phyloP scores from a whole-genome alignment of 1,284 basidiomycete genomes.

The Cutaneotrichosporon sp. region DNA sequence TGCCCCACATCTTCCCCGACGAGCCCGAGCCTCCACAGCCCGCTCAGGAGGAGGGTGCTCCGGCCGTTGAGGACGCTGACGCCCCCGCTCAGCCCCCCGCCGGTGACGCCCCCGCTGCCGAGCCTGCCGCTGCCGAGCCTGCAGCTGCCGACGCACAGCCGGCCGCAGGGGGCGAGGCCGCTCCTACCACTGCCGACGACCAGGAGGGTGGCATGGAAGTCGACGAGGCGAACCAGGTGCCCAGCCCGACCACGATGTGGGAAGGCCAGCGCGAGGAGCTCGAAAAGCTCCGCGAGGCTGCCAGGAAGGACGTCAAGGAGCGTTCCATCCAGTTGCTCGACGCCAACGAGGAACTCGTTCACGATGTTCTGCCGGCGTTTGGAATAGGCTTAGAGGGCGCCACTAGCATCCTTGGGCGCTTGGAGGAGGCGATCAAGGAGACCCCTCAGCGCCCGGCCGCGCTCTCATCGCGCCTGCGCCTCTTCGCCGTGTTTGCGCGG shows the following conservation, averaged over 20 bases:
- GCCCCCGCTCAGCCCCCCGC: conserved; percentile 4
- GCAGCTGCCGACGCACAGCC: conserved; percentile 1
- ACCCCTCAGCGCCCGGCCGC: conserved; percentile 57
- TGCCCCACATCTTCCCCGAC: conserved; percentile 70
- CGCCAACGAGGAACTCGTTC: conserved; percentile 80
- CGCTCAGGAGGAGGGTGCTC: conserved; percentile 19
- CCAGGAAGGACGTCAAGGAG: conserved; percentile 66
- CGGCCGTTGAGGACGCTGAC: conserved; percentile 13
- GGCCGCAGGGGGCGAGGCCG: background rate
- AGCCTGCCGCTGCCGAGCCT: background rate
- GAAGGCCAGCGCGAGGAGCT: conserved; percentile 56
- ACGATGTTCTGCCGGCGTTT: conserved; percentile 82
- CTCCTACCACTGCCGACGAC: conserved; percentile 15
- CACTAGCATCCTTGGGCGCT: conserved; percentile 29
- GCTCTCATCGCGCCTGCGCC: conserved; percentile 76
- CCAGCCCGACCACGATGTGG: conserved; percentile 20
- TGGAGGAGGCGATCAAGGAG: conserved; percentile 44
- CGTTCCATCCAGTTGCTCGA: conserved; percentile 80
- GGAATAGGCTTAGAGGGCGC: conserved; percentile 53
- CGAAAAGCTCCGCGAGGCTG: conserved; percentile 65
- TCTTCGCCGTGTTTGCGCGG: conserved; percentile 71
- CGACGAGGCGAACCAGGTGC: conserved; percentile 14
- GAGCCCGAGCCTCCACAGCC: conserved; percentile 29
- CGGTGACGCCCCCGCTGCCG: background rate
- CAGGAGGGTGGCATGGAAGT: conserved; percentile 29